Evolutionary conservation across 164 flowering plant species (phyloP).

Genomic region (Nymphaea thermarum): DNA sequence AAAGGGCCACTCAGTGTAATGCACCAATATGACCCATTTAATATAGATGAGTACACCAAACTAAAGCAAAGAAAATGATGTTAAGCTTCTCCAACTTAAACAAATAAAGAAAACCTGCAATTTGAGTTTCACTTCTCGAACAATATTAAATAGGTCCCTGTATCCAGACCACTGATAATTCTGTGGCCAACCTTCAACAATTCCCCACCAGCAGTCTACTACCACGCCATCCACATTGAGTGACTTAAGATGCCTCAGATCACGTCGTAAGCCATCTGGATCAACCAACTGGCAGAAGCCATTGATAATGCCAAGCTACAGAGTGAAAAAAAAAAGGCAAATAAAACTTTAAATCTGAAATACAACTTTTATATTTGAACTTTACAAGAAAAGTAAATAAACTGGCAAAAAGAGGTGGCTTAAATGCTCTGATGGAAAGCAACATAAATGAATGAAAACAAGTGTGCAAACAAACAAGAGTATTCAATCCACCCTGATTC

Average conservation of each 20-base stretch:
- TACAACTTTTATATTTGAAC: not conserved
- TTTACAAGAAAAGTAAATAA: not conserved
- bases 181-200: slow-evolving; percentile 81
- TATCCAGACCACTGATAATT: slow-evolving; percentile 83
- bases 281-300: slow-evolving; percentile 65
- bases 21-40: not conserved
- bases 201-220: slow-evolving; percentile 92
- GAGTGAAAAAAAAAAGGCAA: slow-evolving; percentile 8
- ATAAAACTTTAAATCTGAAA: not conserved
- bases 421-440: too few relatives aligned
- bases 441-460: too few relatives aligned
- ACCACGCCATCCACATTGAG: slow-evolving; percentile 68
- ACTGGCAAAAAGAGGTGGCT: too few relatives aligned
- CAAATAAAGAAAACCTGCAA: slow-evolving; percentile 36
- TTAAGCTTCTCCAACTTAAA: not conserved
- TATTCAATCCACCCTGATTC: not conserved
- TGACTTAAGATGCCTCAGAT: slow-evolving; percentile 55
- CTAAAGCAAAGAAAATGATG: not conserved
- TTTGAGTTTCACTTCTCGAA: slow-evolving; percentile 52
- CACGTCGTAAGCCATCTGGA: slow-evolving; percentile 52
- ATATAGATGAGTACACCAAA: not conserved
- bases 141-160: slow-evolving; percentile 51
- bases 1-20: not conserved
- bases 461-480: not conserved
- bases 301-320: slow-evolving; percentile 56